Conservation (phyloP, 176 grass and related monocot species). For the Cenchrus fungigraminus region DNA sequence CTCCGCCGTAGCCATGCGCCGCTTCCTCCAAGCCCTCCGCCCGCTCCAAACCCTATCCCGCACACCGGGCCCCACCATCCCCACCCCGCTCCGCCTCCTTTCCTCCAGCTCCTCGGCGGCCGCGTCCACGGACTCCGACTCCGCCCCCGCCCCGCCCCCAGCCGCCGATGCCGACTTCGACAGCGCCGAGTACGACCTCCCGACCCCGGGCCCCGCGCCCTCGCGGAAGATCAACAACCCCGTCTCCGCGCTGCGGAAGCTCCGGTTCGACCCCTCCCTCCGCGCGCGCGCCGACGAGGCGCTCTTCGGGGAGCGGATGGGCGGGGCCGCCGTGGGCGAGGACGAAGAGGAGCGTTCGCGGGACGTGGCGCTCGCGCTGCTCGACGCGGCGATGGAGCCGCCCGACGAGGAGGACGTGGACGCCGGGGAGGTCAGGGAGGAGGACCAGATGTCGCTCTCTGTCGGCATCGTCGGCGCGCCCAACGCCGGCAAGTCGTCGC, state of each 20-base stretch:
- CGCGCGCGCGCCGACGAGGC: slow-evolving; percentile 75
- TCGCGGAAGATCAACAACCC: slow-evolving; percentile 22
- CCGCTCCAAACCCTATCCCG: slow-evolving; percentile 23
- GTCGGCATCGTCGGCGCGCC: slow-evolving; percentile 88
- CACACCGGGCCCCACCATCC: not conserved
- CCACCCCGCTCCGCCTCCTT: slow-evolving; percentile 37
- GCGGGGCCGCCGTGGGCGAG: slow-evolving; percentile 8
- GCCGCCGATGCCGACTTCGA: slow-evolving; percentile 41
- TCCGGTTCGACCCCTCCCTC: slow-evolving; percentile 68
- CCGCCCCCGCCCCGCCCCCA: not conserved
- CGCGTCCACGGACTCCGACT: slow-evolving; percentile 45
- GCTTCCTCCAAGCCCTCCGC: slow-evolving; percentile 31
- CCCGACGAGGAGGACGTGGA: slow-evolving; percentile 65
- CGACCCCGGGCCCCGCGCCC: slow-evolving; percentile 24
- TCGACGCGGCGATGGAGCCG: slow-evolving; percentile 76
- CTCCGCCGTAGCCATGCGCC: slow-evolving; percentile 45
- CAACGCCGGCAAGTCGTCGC: slow-evolving; percentile 89
- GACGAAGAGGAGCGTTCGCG: slow-evolving; percentile 62
- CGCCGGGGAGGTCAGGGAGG: slow-evolving; percentile 70
- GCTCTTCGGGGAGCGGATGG: slow-evolving; percentile 53
- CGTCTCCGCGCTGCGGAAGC: slow-evolving; percentile 35
- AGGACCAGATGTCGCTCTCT: slow-evolving; percentile 90
- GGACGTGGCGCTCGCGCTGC: slow-evolving; percentile 72
- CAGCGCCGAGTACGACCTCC: slow-evolving; percentile 49
- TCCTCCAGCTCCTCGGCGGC: slow-evolving; percentile 27